phyloP scores from a whole-genome alignment of 2,329 filamentous ascomycete genomes.

The Ilyonectria destructans region DNA sequence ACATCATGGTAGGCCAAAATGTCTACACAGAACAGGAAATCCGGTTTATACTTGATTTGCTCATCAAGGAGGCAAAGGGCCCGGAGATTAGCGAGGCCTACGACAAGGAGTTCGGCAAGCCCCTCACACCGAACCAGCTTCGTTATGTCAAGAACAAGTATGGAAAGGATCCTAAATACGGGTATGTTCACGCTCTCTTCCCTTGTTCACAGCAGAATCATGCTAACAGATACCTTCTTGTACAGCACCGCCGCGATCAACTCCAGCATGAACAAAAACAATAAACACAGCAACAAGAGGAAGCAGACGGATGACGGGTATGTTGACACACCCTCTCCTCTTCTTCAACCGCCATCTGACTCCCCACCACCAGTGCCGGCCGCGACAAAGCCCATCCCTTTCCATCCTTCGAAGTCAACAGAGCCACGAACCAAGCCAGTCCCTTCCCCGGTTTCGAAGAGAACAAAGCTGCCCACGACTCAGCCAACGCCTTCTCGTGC shows the following conservation, averaged over 20 bases:
- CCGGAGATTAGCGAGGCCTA: constrained; percentile 50
- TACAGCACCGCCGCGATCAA: constrained; percentile 38
- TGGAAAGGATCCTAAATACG: constrained; percentile 57
- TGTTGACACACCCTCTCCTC: background rate
- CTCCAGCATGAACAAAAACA: constrained; percentile 7
- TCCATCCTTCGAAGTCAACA: background rate
- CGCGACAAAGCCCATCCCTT: constrained; percentile 1
- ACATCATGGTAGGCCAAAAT: constrained; percentile 54
- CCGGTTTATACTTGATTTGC: constrained; percentile 52
- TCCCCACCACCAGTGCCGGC: background rate
- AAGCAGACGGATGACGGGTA: constrained; percentile 19
- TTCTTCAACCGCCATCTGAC: background rate
- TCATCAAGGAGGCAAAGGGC: constrained; percentile 48
- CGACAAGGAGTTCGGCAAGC: constrained; percentile 47
- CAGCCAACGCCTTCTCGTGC: background rate
- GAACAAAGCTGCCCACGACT: background rate
- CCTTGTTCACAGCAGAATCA: background rate
- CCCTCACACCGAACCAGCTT: constrained; percentile 55
- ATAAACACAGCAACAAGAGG: constrained; percentile 15
- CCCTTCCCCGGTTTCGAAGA: background rate
- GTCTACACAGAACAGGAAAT: constrained; percentile 56
- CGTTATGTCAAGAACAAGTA: constrained; percentile 61
- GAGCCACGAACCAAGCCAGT: background rate
- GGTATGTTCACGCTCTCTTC: constrained; percentile 49
- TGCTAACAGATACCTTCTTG: background rate